Evolutionary conservation across 495 filamentous ascomycete species (phyloP).

Genomic region (Sordaria brevicollis): DNA sequence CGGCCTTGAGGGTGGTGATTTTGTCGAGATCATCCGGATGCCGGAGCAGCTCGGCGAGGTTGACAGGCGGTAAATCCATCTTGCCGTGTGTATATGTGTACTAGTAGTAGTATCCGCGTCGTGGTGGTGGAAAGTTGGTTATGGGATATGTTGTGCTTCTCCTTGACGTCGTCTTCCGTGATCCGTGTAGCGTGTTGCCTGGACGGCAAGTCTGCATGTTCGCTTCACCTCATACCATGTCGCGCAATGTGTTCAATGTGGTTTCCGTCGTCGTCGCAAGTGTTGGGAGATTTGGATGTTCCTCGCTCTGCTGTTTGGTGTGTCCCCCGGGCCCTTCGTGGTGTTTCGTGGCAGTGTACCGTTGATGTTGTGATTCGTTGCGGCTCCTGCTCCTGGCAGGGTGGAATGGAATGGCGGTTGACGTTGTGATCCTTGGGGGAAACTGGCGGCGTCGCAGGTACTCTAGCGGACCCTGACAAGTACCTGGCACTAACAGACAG

Average conservation of each 20-base stretch:
- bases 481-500: background rate
- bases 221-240: conserved; percentile 11
- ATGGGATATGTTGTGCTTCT: background rate
- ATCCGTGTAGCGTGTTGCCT: background rate
- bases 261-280: background rate
- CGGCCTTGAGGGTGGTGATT: conserved; percentile 76
- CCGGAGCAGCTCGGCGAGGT: conserved; percentile 64
- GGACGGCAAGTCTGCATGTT: background rate
- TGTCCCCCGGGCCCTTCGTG: background rate
- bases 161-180: background rate
- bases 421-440: background rate
- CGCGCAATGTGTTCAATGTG: background rate
- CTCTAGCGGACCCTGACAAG: background rate
- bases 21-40: conserved; percentile 90
- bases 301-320: background rate
- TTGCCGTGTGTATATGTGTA: conserved; percentile 3
- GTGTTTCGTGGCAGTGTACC: background rate
- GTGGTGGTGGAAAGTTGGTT: background rate
- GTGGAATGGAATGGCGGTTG: background rate
- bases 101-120: background rate
- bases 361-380: background rate
- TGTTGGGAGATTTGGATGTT: background rate
- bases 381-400: background rate
- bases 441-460: background rate
- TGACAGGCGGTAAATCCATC: conserved; percentile 49